Evolutionary conservation across 148 eudicot genomes (phyloP).

Genomic region (Chenopodium quinoa): DNA sequence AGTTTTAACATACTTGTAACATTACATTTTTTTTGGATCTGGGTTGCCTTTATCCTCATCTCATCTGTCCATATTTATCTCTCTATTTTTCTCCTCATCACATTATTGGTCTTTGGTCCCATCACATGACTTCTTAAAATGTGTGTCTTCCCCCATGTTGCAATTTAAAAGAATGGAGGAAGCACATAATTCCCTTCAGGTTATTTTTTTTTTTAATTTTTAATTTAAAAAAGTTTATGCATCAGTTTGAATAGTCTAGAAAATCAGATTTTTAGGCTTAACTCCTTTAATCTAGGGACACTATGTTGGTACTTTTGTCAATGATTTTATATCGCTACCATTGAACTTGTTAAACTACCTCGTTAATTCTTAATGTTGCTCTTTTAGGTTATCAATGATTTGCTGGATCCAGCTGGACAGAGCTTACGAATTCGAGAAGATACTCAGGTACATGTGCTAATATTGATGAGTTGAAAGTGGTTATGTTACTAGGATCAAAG

Average conservation of each 20-base stretch:
- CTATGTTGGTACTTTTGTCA: neutral
- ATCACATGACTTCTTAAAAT: neutral
- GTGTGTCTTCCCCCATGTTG: neutral
- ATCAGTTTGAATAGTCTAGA: neutral
- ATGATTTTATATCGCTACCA: neutral
- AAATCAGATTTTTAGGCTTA: neutral
- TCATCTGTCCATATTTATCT: neutral
- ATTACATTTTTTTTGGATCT: no score
- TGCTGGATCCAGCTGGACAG: conserved; percentile 83
- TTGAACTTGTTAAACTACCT: neutral
- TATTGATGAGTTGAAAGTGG: neutral
- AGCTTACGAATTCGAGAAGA: conserved; percentile 75
- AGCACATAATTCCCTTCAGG: neutral
- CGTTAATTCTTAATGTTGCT: conserved; percentile 5
- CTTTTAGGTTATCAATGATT: conserved; percentile 72
- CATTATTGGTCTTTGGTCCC: neutral
- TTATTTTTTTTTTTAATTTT: neutral
- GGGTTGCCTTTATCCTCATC: neutral
- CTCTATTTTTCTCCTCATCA: neutral
- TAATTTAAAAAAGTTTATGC: no score
- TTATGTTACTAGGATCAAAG: neutral
- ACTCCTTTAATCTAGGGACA: neutral
- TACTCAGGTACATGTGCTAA: conserved; percentile 47
- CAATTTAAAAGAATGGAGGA: neutral
- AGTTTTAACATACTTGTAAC: neutral